Percentiles rank a stretch among this genome's conserved stretches.
These are phyloP conservation scores for Gossypium longicalyx DNA, from an alignment of 345 rosid genomes.

Conservation along the genomic window DNA sequence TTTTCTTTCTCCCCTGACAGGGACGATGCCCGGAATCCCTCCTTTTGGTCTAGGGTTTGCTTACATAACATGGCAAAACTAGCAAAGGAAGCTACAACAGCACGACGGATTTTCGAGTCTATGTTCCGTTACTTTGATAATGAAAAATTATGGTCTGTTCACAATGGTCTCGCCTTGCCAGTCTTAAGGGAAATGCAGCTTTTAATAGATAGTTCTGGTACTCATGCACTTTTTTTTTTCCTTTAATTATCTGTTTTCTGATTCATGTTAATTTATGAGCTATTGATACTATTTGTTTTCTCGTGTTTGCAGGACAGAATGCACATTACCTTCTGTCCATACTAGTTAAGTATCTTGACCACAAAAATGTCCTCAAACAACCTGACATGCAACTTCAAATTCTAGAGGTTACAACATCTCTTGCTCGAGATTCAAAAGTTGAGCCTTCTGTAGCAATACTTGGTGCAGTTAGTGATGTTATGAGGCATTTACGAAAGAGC, in stretches of 20 bases:
- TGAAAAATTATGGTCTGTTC: conserved; percentile 68
- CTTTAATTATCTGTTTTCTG: neutral
- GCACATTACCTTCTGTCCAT: conserved; percentile 77
- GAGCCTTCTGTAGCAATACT: conserved; percentile 74
- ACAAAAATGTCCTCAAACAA: conserved; percentile 78
- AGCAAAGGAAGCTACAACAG: conserved; percentile 88
- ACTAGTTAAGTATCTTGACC: conserved; percentile 93
- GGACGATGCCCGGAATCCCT: conserved; percentile 67
- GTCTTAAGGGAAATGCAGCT: conserved; percentile 85
- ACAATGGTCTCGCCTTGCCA: conserved; percentile 67
- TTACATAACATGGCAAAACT: conserved; percentile 89
- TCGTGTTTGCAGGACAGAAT: conserved; percentile 59
- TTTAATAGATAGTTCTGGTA: conserved; percentile 82
- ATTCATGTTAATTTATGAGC: conserved; percentile 1
- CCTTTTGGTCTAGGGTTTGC: conserved; percentile 95
- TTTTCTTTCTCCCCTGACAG: conserved; percentile 30
- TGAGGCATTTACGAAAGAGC: conserved; percentile 89
- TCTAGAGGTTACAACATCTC: conserved; percentile 63
- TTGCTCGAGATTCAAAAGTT: conserved; percentile 61
- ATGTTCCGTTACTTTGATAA: conserved; percentile 80
- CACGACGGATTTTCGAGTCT: conserved; percentile 82
- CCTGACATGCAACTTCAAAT: conserved; percentile 76
- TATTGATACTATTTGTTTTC: conserved; percentile 5
- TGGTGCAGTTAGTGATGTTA: conserved; percentile 71
- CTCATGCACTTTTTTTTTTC: neutral